Base-by-base conservation (phyloP, 176 grass and related monocot species). In the Rhynchospora tenuis region DNA sequence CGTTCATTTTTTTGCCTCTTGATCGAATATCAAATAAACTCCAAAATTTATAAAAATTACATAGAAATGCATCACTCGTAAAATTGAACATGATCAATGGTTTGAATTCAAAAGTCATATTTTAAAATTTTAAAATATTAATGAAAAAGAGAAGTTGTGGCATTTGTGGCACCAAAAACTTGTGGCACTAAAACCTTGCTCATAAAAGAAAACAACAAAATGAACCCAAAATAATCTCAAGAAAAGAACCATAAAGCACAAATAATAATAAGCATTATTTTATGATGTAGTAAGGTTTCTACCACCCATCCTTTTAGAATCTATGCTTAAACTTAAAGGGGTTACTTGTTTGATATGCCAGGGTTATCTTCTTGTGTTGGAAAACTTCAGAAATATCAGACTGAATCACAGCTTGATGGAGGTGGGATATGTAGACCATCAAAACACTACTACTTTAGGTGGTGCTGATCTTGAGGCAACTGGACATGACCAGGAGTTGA, bases 351-450 rank as follows among this genome's bases (percentile, higher is more conserved):
- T 76, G 73, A 76, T 78, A 69, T 81, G 69, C 89, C 79, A 98
- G 95, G 90, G 92, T 65, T 88, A 98, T 93, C 91, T 95, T 64
- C 90, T 98, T 87, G 86, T 98, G 80, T 84, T 98, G 82, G 89
- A 93, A 47, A 95, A 93, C 33, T 94, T 93, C 42, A 75, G 87
- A 44, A 91, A 87, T 67, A 82, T 98, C 83, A 92, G 85, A 86
- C 55, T 98, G 66, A 95, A 98, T 85, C 95, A 98, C 90, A 92
- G 87, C 55, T 68, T 91, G 81, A 98, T 98, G 92, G 95, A 98
- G 89, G 79, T 90, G 54, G 95, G 95, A 87, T 98, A 98, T 90
- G 83, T 88, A 81, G 82, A 69, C 81, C 92, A 98, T 89, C 63
- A 98, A 81, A 67, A 52, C 87, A 80, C 72, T 82, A 93, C 85